A percentile compares a stretch with the other conserved stretches of the same genome.
Conservation (phyloP, 2,329 filamentous ascomycete species). For the Pyrenochaeta sp. region DNA sequence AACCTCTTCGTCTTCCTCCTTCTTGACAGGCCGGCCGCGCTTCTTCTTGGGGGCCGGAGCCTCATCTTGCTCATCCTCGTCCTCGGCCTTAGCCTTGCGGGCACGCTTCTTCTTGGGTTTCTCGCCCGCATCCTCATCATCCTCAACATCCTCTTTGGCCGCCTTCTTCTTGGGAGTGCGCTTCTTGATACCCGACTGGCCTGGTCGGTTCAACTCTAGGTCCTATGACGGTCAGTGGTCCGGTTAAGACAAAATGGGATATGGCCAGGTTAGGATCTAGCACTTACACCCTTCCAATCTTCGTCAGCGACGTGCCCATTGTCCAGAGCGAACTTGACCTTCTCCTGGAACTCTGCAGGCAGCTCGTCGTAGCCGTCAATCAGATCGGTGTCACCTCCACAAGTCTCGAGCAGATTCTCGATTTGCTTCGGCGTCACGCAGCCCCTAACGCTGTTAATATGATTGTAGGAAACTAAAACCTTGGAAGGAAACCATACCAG, state of each 20-base stretch:
- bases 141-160: slow-evolving; percentile 33
- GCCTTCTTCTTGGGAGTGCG: slow-evolving; percentile 41
- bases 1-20: slow-evolving; percentile 32
- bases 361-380: slow-evolving; percentile 87
- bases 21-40: slow-evolving; percentile 22
- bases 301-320: slow-evolving; percentile 84
- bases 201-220: slow-evolving; percentile 74
- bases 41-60: slow-evolving; percentile 45
- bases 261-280: background rate
- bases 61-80: slow-evolving; percentile 40
- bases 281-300: slow-evolving; percentile 86
- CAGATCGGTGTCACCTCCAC: slow-evolving; percentile 67
- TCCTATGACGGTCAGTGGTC: slow-evolving; percentile 63
- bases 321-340: slow-evolving; percentile 74
- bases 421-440: slow-evolving; percentile 84
- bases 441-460: slow-evolving; percentile 67
- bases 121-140: slow-evolving; percentile 33
- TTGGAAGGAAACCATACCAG: slow-evolving; percentile 67
- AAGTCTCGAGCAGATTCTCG: slow-evolving; percentile 67
- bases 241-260: slow-evolving; percentile 41
- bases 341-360: slow-evolving; percentile 72
- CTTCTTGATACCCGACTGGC: slow-evolving; percentile 66
- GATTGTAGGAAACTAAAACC: background rate
- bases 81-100: slow-evolving; percentile 36
- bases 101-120: slow-evolving; percentile 55